Percentiles rank a stretch among this genome's conserved stretches.
phyloP scores from a whole-genome alignment of 352 stramenopile species.

The Globisporangium camurandrum region DNA sequence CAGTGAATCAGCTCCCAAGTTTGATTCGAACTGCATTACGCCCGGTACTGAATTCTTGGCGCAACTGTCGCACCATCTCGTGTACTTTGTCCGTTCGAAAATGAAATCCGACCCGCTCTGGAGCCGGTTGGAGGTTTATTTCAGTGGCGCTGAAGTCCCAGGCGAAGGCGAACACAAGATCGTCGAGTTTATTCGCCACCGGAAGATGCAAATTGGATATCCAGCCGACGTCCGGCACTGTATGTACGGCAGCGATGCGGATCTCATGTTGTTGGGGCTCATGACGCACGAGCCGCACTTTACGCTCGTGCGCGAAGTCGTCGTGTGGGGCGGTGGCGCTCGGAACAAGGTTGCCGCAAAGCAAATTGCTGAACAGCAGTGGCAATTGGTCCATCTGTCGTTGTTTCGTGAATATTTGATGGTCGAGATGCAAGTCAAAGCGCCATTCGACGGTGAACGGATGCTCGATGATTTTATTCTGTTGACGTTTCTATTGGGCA shows the following conservation, averaged over 20 bases:
- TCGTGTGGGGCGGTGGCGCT: conserved; percentile 88
- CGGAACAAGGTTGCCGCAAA: conserved; percentile 53
- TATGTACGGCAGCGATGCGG: conserved; percentile 98
- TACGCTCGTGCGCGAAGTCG: conserved; percentile 96
- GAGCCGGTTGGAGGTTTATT: conserved; percentile 94
- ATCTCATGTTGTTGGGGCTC: conserved; percentile 98
- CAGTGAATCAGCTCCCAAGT: conserved; percentile 45
- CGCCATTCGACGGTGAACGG: conserved; percentile 79
- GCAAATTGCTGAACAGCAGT: conserved; percentile 94
- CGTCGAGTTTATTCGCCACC: conserved; percentile 95
- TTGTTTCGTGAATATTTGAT: conserved; percentile 97
- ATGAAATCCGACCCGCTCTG: conserved; percentile 95
- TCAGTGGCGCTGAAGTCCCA: conserved; percentile 95
- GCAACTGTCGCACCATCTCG: conserved; percentile 85
- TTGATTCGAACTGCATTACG: conserved; percentile 99
- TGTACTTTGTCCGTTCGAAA: conserved; percentile 95
- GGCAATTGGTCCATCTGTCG: conserved; percentile 95
- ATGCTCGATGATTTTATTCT: conserved; percentile 99
- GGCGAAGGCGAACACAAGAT: conserved; percentile 99
- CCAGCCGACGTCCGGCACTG: conserved; percentile 95
- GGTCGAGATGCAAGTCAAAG: conserved; percentile 90
- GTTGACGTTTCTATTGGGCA: conserved; percentile 99
- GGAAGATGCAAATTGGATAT: conserved; percentile 90
- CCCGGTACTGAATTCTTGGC: conserved; percentile 99
- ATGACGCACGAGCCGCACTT: conserved; percentile 99